Conservation (phyloP, 2,329 filamentous ascomycete genomes). For the Xylaria sp. region DNA sequence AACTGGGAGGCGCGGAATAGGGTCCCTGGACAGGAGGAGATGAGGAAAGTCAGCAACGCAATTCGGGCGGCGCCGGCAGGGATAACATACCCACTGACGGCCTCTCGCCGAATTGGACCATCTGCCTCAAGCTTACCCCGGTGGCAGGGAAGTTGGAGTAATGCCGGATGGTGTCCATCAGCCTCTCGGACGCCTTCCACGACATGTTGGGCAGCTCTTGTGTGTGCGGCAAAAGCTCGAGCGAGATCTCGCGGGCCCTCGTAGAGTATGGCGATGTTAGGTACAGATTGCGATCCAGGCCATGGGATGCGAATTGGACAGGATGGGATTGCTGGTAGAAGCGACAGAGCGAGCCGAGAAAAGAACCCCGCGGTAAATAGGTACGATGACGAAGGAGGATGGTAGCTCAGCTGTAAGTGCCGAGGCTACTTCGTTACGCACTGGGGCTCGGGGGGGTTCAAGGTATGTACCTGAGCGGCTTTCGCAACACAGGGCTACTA, state of each 20-base stretch:
- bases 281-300: slow-evolving; percentile 14
- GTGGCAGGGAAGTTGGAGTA: slow-evolving; percentile 97
- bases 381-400: slow-evolving; percentile 14
- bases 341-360: slow-evolving; percentile 18
- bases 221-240: slow-evolving; percentile 23
- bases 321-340: slow-evolving; percentile 7
- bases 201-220: slow-evolving; percentile 65
- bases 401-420: background rate
- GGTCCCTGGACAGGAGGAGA: slow-evolving; percentile 63
- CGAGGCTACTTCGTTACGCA: background rate
- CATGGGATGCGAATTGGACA: slow-evolving; percentile 21
- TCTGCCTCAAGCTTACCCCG: slow-evolving; percentile 93
- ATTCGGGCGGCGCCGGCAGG: slow-evolving; percentile 9
- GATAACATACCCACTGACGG: slow-evolving; percentile 77
- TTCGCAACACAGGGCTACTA: too few species aligned
- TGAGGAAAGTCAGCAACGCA: slow-evolving; percentile 13
- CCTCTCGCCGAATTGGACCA: slow-evolving; percentile 97
- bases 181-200: slow-evolving; percentile 86
- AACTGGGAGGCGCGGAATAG: slow-evolving; percentile 98
- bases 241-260: slow-evolving; percentile 8
- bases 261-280: slow-evolving; percentile 25
- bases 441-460: slow-evolving; percentile 4
- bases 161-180: slow-evolving; percentile 97
- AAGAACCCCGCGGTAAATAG: slow-evolving; percentile 30
- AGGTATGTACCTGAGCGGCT: background rate